Evolutionary conservation across 805 yeast genomes (phyloP).

Genomic region (Kurtzmaniella fragi): DNA sequence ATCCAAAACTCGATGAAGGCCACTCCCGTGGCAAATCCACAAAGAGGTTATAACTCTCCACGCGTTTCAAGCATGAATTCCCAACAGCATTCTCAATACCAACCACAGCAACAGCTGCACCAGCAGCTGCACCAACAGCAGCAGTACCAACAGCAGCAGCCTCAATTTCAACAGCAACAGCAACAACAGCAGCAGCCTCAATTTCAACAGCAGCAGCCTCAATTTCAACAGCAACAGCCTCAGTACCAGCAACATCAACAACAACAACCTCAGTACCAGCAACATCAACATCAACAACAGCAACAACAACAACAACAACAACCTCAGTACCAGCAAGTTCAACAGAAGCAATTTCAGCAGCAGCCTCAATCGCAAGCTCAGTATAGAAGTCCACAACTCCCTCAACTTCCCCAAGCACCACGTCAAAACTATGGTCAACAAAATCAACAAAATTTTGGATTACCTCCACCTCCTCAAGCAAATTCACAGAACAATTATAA

Average conservation of each 20-base stretch:
- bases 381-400: conserved; percentile 6
- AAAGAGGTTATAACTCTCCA: conserved; percentile 14
- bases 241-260: conserved; percentile 8
- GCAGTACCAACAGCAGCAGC: conserved; percentile 8
- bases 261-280: conserved; percentile 9
- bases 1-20: conserved; percentile 51
- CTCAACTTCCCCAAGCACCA: background rate
- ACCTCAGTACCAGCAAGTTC: background rate
- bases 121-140: conserved; percentile 8
- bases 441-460: conserved; percentile 4
- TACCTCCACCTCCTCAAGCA: conserved; percentile 10
- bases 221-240: conserved; percentile 10
- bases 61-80: conserved; percentile 5
- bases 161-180: conserved; percentile 8
- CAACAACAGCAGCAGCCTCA: conserved; percentile 4
- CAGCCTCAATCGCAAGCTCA: conserved; percentile 11
- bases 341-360: background rate
- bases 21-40: conserved; percentile 13
- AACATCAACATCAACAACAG: conserved; percentile 4
- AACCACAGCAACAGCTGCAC: conserved; percentile 9
- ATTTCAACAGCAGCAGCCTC: conserved; percentile 6
- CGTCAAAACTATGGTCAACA: background rate
- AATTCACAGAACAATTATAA: conserved; percentile 2
- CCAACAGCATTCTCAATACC: conserved; percentile 8
- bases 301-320: background rate